phyloP scores from a whole-genome alignment of 345 rosid genomes.

The Excoecaria agallocha region DNA sequence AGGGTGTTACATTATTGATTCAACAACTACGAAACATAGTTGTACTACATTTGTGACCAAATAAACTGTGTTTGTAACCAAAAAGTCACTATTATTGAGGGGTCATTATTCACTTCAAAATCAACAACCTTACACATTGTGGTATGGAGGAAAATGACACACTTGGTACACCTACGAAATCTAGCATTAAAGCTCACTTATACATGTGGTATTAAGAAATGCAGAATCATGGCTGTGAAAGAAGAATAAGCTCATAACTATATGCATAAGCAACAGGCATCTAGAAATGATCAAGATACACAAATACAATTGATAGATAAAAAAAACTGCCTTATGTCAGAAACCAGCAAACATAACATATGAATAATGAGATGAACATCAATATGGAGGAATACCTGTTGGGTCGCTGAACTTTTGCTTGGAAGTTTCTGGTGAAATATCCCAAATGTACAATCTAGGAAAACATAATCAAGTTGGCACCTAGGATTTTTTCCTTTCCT shows the following conservation, averaged over 20 bases:
- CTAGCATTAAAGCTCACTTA: not conserved
- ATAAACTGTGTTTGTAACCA: too few species aligned
- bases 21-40: too few species aligned
- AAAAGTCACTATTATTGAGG: too few species aligned
- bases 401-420: slow-evolving; percentile 61
- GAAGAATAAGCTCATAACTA: not conserved
- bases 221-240: not conserved
- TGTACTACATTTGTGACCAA: too few species aligned
- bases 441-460: slow-evolving; percentile 87
- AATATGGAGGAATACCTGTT: slow-evolving; percentile 49
- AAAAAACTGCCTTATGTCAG: not conserved
- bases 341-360: not conserved
- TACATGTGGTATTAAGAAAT: not conserved
- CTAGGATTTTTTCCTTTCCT: slow-evolving; percentile 46
- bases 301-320: not conserved
- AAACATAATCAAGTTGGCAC: slow-evolving; percentile 63
- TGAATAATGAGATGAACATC: not conserved
- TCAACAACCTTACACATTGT: not conserved
- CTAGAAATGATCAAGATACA: not conserved
- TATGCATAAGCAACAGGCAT: not conserved
- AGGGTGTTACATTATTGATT: too few species aligned
- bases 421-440: slow-evolving; percentile 57
- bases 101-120: not conserved
- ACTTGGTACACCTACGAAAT: not conserved
- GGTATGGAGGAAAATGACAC: not conserved